phyloP scores from a whole-genome alignment of 164 flowering plant genomes.

The Tinospora cordifolia region DNA sequence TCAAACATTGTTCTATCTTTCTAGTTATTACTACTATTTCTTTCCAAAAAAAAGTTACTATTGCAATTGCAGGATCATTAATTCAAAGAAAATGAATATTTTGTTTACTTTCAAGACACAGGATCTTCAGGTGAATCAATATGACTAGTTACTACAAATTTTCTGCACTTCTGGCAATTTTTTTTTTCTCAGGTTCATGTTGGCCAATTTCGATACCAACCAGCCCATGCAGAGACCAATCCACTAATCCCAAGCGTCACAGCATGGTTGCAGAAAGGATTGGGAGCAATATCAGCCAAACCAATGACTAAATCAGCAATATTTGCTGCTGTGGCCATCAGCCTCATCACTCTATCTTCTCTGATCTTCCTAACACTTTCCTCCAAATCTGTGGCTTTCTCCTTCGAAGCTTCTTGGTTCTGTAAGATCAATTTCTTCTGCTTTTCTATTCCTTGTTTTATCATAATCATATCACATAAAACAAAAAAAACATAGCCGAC shows the following conservation, averaged over 20 bases:
- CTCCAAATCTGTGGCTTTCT: slow-evolving; percentile 27
- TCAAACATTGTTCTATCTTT: background rate
- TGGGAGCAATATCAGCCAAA: slow-evolving; percentile 87
- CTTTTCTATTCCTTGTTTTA: slow-evolving; percentile 37
- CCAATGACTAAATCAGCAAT: slow-evolving; percentile 79
- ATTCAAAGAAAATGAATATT: background rate
- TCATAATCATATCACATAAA: slow-evolving; percentile 47
- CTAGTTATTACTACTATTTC: background rate
- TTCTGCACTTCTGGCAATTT: background rate
- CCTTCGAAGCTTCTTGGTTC: slow-evolving; percentile 8
- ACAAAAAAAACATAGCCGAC: slow-evolving; percentile 82
- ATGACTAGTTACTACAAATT: background rate
- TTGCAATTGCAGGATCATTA: background rate
- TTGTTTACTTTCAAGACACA: background rate
- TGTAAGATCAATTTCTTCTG: slow-evolving; percentile 32
- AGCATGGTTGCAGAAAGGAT: slow-evolving; percentile 76
- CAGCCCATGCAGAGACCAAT: slow-evolving; percentile 96
- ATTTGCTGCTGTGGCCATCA: slow-evolving; percentile 86
- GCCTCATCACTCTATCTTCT: slow-evolving; percentile 75
- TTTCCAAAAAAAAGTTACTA: background rate
- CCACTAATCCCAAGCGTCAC: slow-evolving; percentile 90
- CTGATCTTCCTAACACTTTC: slow-evolving; percentile 40
- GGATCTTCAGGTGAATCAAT: background rate
- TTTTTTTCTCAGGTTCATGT: slow-evolving; percentile 20
- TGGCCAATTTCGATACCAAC: slow-evolving; percentile 99